phyloP scores from a whole-genome alignment of 2,329 filamentous ascomycete species.

The Fusarium praegraminearum region DNA sequence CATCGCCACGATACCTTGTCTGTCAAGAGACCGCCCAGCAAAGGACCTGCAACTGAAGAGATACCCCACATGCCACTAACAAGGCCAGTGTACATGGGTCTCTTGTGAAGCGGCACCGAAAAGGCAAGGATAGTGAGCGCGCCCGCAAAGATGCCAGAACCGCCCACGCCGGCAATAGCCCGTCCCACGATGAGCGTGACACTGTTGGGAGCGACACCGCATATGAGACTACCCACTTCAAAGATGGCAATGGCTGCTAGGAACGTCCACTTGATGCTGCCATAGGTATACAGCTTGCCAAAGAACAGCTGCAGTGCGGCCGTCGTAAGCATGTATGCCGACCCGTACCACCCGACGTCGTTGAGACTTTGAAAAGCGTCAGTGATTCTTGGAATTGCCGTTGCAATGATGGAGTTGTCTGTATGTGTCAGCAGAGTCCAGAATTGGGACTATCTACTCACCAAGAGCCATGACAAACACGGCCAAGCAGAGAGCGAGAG shows the following conservation, averaged over 20 bases:
- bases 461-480: slow-evolving; percentile 58
- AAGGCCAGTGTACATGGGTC: slow-evolving; percentile 55
- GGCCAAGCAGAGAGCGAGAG: slow-evolving; percentile 54
- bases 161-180: slow-evolving; percentile 55
- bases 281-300: slow-evolving; percentile 61
- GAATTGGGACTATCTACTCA: slow-evolving; percentile 9
- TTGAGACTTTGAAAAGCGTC: slow-evolving; percentile 58
- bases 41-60: slow-evolving; percentile 53
- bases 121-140: slow-evolving; percentile 57
- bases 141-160: slow-evolving; percentile 62
- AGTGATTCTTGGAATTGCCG: slow-evolving; percentile 59
- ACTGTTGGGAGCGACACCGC: slow-evolving; percentile 51
- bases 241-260: slow-evolving; percentile 56
- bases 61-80: slow-evolving; percentile 60
- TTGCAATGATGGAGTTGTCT: slow-evolving; percentile 58
- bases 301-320: slow-evolving; percentile 56
- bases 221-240: slow-evolving; percentile 59
- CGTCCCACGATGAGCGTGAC: slow-evolving; percentile 53
- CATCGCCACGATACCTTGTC: slow-evolving; percentile 55
- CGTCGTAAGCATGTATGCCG: slow-evolving; percentile 57
- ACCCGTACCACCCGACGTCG: slow-evolving; percentile 65
- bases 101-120: slow-evolving; percentile 51
- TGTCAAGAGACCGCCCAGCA: slow-evolving; percentile 54
- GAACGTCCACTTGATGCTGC: slow-evolving; percentile 57
- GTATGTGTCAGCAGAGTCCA: slow-evolving; percentile 8